Evolutionary conservation across 2,329 filamentous ascomycete species (phyloP).

Genomic region (Arthroderma uncinatum): DNA sequence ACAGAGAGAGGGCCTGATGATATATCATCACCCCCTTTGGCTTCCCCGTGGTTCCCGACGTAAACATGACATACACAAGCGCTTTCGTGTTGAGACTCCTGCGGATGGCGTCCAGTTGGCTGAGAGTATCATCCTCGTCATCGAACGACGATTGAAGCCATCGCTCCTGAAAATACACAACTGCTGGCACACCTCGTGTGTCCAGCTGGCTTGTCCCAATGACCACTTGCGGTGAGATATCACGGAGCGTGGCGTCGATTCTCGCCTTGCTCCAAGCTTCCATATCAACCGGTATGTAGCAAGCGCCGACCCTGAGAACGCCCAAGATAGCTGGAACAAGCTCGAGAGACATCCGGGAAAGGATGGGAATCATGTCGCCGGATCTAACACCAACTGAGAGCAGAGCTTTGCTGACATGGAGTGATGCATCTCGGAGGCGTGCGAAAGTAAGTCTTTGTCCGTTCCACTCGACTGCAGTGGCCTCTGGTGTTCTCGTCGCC

Average conservation of each 20-base stretch:
- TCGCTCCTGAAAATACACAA: no score
- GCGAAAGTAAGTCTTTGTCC: neutral
- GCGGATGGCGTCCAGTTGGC: no score
- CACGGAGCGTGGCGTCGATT: neutral
- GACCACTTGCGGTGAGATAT: no score
- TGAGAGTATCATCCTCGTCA: no score
- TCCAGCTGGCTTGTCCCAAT: no score
- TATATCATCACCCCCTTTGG: slow-evolving; percentile 8
- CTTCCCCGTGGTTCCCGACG: slow-evolving; percentile 8
- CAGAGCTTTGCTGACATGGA: neutral
- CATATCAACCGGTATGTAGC: neutral
- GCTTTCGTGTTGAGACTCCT: neutral
- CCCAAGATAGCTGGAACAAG: neutral
- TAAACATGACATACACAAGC: slow-evolving; percentile 13
- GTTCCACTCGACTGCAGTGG: neutral
- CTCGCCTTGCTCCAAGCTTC: neutral
- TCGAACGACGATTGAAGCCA: no score
- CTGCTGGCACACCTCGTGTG: no score
- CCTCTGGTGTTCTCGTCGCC: neutral
- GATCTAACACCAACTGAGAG: neutral
- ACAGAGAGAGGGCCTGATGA: no score
- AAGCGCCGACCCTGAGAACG: neutral
- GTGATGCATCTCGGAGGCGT: neutral
- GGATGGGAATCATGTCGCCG: neutral
- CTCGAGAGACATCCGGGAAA: neutral